These are phyloP conservation scores for Penicillium pulvis DNA, from an alignment of 495 filamentous ascomycete genomes.

Conservation along the genomic window DNA sequence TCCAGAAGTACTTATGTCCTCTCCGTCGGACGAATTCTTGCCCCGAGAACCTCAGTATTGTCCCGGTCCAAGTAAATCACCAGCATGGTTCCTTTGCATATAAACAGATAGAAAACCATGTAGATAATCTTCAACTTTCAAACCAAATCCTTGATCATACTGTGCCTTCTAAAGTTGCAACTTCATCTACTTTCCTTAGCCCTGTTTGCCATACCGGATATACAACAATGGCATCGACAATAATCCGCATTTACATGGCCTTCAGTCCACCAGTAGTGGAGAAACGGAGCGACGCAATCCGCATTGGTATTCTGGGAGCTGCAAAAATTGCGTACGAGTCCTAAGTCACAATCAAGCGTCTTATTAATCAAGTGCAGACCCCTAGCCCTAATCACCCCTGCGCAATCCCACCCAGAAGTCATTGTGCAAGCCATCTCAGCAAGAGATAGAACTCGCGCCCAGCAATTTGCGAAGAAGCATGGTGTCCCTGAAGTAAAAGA, in stretches of 20 bases:
- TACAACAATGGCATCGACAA: neutral
- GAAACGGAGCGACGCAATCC: constrained; percentile 40
- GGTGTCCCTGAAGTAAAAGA: constrained; percentile 50
- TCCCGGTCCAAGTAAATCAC: too few relatives aligned
- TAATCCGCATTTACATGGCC: constrained; percentile 1
- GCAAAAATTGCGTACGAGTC: constrained; percentile 43
- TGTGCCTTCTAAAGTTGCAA: too few relatives aligned
- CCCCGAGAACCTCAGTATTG: too few relatives aligned
- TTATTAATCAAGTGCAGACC: constrained; percentile 33
- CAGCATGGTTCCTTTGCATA: too few relatives aligned
- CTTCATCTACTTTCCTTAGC: too few relatives aligned
- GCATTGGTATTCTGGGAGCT: constrained; percentile 52
- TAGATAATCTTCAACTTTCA: too few relatives aligned
- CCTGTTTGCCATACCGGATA: neutral
- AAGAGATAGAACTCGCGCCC: constrained; percentile 47
- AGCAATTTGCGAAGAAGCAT: constrained; percentile 55
- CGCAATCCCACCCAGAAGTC: constrained; percentile 55
- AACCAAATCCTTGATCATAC: too few relatives aligned
- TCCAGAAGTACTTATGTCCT: too few relatives aligned
- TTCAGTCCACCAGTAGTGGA: constrained; percentile 31
- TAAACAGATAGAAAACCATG: too few relatives aligned
- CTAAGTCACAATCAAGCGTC: constrained; percentile 8
- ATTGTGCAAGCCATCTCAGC: constrained; percentile 58
- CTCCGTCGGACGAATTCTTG: too few relatives aligned
- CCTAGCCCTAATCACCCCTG: constrained; percentile 48